Evolutionary conservation across 2,329 filamentous ascomycete genomes (phyloP).

Genomic region (Fusarium nisikadoi): DNA sequence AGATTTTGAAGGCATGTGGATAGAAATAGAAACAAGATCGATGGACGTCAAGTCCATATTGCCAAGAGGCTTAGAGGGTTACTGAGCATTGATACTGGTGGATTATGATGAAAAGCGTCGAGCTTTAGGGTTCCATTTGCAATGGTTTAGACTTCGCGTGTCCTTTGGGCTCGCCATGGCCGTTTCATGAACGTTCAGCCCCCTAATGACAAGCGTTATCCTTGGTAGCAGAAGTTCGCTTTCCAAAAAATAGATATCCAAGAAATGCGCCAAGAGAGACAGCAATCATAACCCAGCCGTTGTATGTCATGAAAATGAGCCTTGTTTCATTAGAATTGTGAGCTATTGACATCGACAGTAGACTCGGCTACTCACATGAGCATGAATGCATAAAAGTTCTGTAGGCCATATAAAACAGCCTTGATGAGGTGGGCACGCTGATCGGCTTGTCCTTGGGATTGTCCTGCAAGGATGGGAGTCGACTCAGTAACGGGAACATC

Average conservation of each 20-base stretch:
- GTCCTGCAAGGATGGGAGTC: slow-evolving; percentile 77
- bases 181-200: not conserved
- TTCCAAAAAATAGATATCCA: slow-evolving; percentile 86
- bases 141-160: not conserved
- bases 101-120: not conserved
- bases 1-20: not conserved
- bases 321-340: slow-evolving; percentile 58
- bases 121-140: not conserved
- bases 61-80: not conserved
- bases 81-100: not conserved
- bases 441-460: slow-evolving; percentile 69
- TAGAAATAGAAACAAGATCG: not conserved
- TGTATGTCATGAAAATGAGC: slow-evolving; percentile 99
- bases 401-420: slow-evolving; percentile 84
- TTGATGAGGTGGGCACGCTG: slow-evolving; percentile 81
- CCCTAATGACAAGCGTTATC: slow-evolving; percentile 70
- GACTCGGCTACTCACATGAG: slow-evolving; percentile 79
- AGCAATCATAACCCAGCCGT: slow-evolving; percentile 95
- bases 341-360: not conserved
- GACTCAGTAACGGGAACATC: slow-evolving; percentile 67
- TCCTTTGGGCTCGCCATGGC: not conserved
- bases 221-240: slow-evolving; percentile 76
- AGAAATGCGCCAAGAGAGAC: slow-evolving; percentile 89
- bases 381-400: slow-evolving; percentile 99
- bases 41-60: not conserved